These are phyloP conservation scores for Mortierella sp. DNA, from an alignment of 371 early-diverging fungal genomes.

Conservation along the genomic window DNA sequence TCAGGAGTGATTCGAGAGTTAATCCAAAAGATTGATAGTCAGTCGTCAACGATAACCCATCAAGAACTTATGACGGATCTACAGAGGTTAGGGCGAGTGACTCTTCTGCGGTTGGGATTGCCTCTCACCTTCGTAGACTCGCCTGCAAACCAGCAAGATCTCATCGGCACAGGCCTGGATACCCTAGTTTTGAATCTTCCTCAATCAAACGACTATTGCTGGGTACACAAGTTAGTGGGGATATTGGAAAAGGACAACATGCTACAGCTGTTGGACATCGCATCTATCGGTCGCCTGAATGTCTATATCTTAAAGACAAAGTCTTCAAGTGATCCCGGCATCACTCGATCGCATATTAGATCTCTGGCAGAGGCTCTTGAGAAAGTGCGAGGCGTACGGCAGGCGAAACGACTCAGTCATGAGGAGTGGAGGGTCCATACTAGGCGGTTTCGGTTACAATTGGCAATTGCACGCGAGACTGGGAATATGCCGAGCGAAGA, in stretches of 20 bases:
- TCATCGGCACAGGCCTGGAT: conserved; percentile 32
- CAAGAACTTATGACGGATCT: conserved; percentile 19
- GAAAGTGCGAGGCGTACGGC: background rate
- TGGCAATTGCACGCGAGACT: conserved; percentile 33
- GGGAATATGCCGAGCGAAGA: conserved; percentile 19
- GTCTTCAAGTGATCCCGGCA: background rate
- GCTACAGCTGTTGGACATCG: conserved; percentile 14
- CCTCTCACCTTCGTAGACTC: conserved; percentile 19
- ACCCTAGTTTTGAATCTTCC: conserved; percentile 11
- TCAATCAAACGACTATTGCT: background rate
- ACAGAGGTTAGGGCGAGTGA: conserved; percentile 19
- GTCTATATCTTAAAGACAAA: background rate
- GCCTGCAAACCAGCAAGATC: conserved; percentile 30
- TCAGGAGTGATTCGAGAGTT: background rate
- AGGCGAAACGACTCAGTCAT: conserved; percentile 3
- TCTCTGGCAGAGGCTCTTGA: background rate
- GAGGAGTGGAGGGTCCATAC: conserved; percentile 37
- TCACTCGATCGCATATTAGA: background rate
- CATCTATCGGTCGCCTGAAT: conserved; percentile 5
- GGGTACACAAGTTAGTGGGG: conserved; percentile 11
- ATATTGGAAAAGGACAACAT: conserved; percentile 6
- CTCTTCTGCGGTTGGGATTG: conserved; percentile 18
- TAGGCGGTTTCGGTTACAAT: conserved; percentile 37
- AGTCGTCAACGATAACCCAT: background rate
- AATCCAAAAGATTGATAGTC: conserved; percentile 2